These are phyloP conservation scores for Thermothelomyces thermophilus DNA, from an alignment of 2,329 filamentous ascomycete species.

Conservation along the genomic window DNA sequence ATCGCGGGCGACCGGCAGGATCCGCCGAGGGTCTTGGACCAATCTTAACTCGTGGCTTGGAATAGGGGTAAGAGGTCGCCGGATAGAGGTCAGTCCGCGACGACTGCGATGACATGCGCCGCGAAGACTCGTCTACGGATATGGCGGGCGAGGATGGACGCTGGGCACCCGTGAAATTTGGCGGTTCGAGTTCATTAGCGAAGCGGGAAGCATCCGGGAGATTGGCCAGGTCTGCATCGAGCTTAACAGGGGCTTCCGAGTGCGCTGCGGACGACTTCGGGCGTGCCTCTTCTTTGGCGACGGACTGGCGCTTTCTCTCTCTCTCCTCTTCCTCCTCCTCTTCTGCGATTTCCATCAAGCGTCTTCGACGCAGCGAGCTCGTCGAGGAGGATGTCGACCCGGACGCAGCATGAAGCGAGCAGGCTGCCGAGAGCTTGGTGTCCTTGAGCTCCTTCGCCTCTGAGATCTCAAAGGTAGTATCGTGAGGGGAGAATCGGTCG, in stretches of 20 bases:
- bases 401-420: slow-evolving; percentile 81
- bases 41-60: slow-evolving; percentile 79
- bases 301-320: slow-evolving; percentile 52
- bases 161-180: slow-evolving; percentile 43
- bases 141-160: slow-evolving; percentile 40
- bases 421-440: slow-evolving; percentile 78
- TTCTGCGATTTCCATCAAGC: slow-evolving; percentile 89
- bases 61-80: slow-evolving; percentile 43
- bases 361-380: slow-evolving; percentile 68
- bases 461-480: slow-evolving; percentile 73
- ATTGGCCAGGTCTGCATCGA: slow-evolving; percentile 47
- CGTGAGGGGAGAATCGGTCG: slow-evolving; percentile 75
- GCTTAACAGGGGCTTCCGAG: slow-evolving; percentile 37
- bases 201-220: slow-evolving; percentile 46
- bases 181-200: slow-evolving; percentile 43
- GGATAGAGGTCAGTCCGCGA: slow-evolving; percentile 45
- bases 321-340: slow-evolving; percentile 65
- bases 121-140: slow-evolving; percentile 36
- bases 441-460: slow-evolving; percentile 76
- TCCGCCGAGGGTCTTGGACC: slow-evolving; percentile 76
- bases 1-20: slow-evolving; percentile 53
- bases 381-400: slow-evolving; percentile 80
- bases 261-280: slow-evolving; percentile 24
- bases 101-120: slow-evolving; percentile 47
- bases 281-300: slow-evolving; percentile 41